Evolutionary conservation across 2,329 filamentous ascomycete genomes (phyloP).

Genomic region (Neoascochyta sp.): DNA sequence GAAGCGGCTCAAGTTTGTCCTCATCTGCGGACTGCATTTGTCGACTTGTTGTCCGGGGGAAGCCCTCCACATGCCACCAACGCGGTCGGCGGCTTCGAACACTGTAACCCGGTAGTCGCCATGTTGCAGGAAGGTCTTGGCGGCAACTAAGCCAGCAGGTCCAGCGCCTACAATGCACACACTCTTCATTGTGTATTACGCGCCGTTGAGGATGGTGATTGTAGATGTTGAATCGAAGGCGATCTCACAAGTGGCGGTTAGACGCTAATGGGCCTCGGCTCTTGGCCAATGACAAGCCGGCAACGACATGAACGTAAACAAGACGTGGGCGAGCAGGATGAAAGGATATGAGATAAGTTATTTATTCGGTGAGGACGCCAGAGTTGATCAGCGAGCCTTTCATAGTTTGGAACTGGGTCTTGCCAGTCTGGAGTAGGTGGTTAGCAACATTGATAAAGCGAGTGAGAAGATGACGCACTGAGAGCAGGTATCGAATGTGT

Average conservation of each 20-base stretch:
- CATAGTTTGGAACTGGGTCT: slow-evolving; percentile 51
- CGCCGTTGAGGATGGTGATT: too few relatives aligned
- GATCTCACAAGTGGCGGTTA: too few relatives aligned
- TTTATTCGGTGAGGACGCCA: slow-evolving; percentile 25
- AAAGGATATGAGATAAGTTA: slow-evolving; percentile 2
- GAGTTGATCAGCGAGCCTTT: slow-evolving; percentile 37
- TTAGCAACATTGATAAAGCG: too few relatives aligned
- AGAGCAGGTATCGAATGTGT: slow-evolving; percentile 49
- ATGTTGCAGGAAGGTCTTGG: slow-evolving; percentile 65
- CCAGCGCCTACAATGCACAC: slow-evolving; percentile 46
- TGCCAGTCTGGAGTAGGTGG: slow-evolving; percentile 39
- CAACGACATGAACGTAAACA: too few relatives aligned
- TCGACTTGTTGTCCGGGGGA: slow-evolving; percentile 47
- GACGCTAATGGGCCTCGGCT: slow-evolving; percentile 18
- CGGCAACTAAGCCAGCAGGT: slow-evolving; percentile 44
- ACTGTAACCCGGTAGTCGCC: slow-evolving; percentile 64
- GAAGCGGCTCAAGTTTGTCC: slow-evolving; percentile 72
- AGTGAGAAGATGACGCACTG: too few relatives aligned
- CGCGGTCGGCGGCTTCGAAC: slow-evolving; percentile 61
- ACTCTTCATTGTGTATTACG: slow-evolving; percentile 32
- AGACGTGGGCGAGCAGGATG: slow-evolving; percentile 2
- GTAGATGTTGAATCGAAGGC: too few relatives aligned
- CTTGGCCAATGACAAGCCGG: slow-evolving; percentile 4
- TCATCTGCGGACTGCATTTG: slow-evolving; percentile 58
- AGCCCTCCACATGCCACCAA: slow-evolving; percentile 76